Evolutionary conservation across 768 basidiomycete species (phyloP).

Genomic region (Piloderma croceum): DNA sequence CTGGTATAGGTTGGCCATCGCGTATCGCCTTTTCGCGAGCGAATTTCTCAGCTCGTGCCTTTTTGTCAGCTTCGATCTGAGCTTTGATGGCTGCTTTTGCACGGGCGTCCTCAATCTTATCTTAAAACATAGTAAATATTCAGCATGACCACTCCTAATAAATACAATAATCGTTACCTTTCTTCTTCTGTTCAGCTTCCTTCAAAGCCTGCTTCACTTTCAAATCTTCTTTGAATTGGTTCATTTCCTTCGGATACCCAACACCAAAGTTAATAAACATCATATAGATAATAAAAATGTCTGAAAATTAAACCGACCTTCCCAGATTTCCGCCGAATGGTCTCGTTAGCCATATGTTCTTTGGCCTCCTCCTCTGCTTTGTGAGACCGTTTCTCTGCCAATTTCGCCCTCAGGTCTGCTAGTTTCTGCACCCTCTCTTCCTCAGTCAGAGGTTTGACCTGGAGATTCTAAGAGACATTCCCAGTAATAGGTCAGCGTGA

Average conservation of each 20-base stretch:
- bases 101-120: conserved; percentile 84
- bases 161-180: conserved; percentile 47
- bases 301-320: conserved; percentile 41
- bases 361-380: conserved; percentile 71
- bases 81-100: conserved; percentile 85
- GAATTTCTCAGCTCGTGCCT: conserved; percentile 77
- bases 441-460: conserved; percentile 93
- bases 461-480: conserved; percentile 2
- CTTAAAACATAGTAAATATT: too few relatives aligned
- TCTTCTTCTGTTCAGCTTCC: conserved; percentile 75
- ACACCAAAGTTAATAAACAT: neutral
- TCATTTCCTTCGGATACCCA: conserved; percentile 68
- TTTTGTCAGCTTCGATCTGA: conserved; percentile 93
- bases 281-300: neutral
- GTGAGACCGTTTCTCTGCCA: conserved; percentile 70
- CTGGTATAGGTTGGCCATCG: conserved; percentile 57
- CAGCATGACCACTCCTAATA: neutral
- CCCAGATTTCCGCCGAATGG: conserved; percentile 78
- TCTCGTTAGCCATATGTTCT: conserved; percentile 70
- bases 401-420: conserved; percentile 69
- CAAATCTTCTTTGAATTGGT: conserved; percentile 68
- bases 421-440: conserved; percentile 85
- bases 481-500: neutral
- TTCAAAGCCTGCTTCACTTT: conserved; percentile 75
- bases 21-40: conserved; percentile 89